These are phyloP conservation scores for Friedmanniomyces endolithicus DNA, from an alignment of 495 filamentous ascomycete species.

Conservation along the genomic window DNA sequence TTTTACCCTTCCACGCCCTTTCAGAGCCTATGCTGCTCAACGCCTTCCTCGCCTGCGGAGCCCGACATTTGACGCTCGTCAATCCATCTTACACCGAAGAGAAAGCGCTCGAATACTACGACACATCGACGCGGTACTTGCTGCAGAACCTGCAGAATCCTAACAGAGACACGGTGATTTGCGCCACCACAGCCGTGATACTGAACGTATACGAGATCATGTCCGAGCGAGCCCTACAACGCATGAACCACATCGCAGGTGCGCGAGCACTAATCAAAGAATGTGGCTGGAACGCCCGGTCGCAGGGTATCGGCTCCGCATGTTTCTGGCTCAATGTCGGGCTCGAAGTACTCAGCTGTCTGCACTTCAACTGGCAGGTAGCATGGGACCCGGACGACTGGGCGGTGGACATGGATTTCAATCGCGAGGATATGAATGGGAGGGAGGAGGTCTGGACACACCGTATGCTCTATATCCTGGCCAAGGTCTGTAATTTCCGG, in stretches of 20 bases:
- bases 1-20: conserved; percentile 69
- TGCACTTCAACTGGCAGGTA: conserved; percentile 76
- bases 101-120: conserved; percentile 70
- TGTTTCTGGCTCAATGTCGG: conserved; percentile 93
- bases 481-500: conserved; percentile 76
- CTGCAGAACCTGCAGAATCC: conserved; percentile 64
- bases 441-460: conserved; percentile 84
- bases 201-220: conserved; percentile 90
- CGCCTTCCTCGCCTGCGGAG: conserved; percentile 80
- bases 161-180: conserved; percentile 69
- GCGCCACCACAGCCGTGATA: conserved; percentile 78
- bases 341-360: conserved; percentile 77
- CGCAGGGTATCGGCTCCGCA: conserved; percentile 66
- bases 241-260: conserved; percentile 79
- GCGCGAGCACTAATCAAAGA: conserved; percentile 82
- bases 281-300: conserved; percentile 76
- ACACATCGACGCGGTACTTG: conserved; percentile 63
- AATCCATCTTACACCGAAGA: conserved; percentile 61
- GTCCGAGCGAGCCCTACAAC: conserved; percentile 58
- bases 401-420: conserved; percentile 76
- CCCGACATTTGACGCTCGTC: conserved; percentile 60
- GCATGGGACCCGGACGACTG: conserved; percentile 89
- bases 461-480: conserved; percentile 79
- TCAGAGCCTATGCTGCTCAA: conserved; percentile 83
- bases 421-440: conserved; percentile 35